Evolutionary conservation across 306 rosid genomes (phyloP), one percentile per base, ranked within the genome.

Genomic region (Gillenia trifoliata): DNA sequence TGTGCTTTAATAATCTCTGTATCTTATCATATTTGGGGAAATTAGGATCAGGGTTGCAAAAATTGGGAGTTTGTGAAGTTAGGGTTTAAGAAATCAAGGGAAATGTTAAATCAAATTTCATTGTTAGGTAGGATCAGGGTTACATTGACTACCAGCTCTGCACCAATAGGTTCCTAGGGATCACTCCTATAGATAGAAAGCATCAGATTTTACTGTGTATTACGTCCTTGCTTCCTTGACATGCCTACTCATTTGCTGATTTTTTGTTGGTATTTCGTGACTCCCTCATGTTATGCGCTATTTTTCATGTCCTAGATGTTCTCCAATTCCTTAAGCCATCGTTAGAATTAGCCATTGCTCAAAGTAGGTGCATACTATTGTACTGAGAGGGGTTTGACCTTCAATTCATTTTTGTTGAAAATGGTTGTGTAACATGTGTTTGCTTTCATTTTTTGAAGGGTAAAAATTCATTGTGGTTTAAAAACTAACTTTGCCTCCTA

Each of bases 231-330:
- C 72, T 41, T 68, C 59, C 11, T 26, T 45, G 26, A 43, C n/a
- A 8, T 68, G 59, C 28, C 59, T 68, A 13, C n/a, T n/a, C n/a
- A 67, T 41, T 67, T 67, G n/a, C 71, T 49, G 55, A 41, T 40
- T 66, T 23, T 31, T 26, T 43, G 38, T 26, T 26, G 25, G 52
- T 26, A 28, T 68, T 68, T 4, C 13, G 17, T 2, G 9, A 26
- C 43, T 41, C 34, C 56, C 25, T 68, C 57, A 28, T 67, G 72
- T 43, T 28, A 22, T 16, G 57, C 28, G 16, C 49, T 7, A 38
- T 52, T 8, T 25, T 43, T 29, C 25, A n/a, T 31, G 36, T 31
- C 56, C 17, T 43, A 41, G 55, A 49, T 17, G 55, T 49, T 49
- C 9, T 9, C 40, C 40, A 36, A 36, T 36, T 36, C 40, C 40